Evolutionary conservation across 2,329 filamentous ascomycete species (phyloP).

Genomic region (Alternaria rosae): DNA sequence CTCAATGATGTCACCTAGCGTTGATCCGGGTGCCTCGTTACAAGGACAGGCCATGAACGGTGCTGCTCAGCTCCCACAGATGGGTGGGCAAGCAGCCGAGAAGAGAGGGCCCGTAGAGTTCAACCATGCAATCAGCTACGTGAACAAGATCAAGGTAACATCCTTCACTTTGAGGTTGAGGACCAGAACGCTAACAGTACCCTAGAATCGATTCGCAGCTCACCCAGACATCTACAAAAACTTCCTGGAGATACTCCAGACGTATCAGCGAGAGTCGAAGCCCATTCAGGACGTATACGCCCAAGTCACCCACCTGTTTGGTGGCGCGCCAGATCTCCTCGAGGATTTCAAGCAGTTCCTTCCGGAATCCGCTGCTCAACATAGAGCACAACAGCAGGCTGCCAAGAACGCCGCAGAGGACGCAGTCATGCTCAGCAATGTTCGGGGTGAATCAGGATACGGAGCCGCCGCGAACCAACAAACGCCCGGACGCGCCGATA

Average conservation of each 20-base stretch:
- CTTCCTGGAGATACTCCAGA: constrained; percentile 96
- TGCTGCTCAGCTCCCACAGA: constrained; percentile 65
- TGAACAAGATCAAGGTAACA: constrained; percentile 97
- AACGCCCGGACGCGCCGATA: constrained; percentile 55
- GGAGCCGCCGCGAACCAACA: constrained; percentile 56
- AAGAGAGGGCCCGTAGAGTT: constrained; percentile 96
- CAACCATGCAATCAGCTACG: constrained; percentile 98
- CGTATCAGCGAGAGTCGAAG: constrained; percentile 96
- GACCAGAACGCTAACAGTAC: constrained; percentile 15
- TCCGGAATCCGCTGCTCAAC: constrained; percentile 81
- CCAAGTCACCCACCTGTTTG: constrained; percentile 94
- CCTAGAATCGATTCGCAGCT: constrained; percentile 91
- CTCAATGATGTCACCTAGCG: constrained; percentile 59
- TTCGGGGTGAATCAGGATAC: constrained; percentile 62
- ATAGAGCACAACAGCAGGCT: constrained; percentile 62
- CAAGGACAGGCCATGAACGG: constrained; percentile 69
- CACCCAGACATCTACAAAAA: constrained; percentile 99
- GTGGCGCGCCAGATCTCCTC: constrained; percentile 88
- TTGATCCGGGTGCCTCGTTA: constrained; percentile 56
- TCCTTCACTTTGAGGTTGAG: constrained; percentile 32
- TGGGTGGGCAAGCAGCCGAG: constrained; percentile 64
- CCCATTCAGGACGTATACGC: constrained; percentile 98
- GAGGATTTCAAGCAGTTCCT: constrained; percentile 99
- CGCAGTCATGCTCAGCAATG: constrained; percentile 69
- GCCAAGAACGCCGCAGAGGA: constrained; percentile 74